Evolutionary conservation across 2,329 filamentous ascomycete genomes (phyloP).

Genomic region (Plenodomus tracheiphilus): DNA sequence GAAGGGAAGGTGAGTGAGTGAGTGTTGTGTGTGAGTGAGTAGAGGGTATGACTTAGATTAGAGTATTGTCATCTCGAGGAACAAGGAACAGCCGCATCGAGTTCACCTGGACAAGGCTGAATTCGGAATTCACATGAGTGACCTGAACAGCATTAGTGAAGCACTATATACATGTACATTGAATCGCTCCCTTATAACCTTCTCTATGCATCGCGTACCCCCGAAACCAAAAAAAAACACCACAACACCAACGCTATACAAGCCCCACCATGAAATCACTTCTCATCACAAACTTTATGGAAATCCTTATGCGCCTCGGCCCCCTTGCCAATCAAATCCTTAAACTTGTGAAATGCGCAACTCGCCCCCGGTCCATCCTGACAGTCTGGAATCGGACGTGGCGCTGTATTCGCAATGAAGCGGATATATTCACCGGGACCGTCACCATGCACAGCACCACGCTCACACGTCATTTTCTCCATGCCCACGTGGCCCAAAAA

Average conservation of each 20-base stretch:
- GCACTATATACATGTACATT: too few relatives aligned
- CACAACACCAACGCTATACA: not conserved
- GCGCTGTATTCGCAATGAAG: slow-evolving; percentile 56
- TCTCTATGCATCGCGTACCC: too few relatives aligned
- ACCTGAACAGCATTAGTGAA: too few relatives aligned
- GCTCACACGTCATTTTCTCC: slow-evolving; percentile 63
- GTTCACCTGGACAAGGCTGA: too few relatives aligned
- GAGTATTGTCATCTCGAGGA: too few relatives aligned
- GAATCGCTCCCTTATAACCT: too few relatives aligned
- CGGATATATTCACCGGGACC: slow-evolving; percentile 53
- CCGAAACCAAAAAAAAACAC: not conserved
- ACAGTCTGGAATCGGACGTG: slow-evolving; percentile 53
- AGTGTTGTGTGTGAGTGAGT: too few relatives aligned
- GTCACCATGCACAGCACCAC: slow-evolving; percentile 52
- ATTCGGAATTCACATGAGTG: too few relatives aligned
- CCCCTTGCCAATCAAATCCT: slow-evolving; percentile 46
- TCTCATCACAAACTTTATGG: slow-evolving; percentile 34
- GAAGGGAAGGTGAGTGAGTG: slow-evolving; percentile 58
- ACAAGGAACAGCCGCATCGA: too few relatives aligned
- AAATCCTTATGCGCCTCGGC: slow-evolving; percentile 39
- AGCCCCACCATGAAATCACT: slow-evolving; percentile 1
- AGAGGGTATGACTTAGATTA: too few relatives aligned
- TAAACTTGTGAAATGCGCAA: slow-evolving; percentile 51
- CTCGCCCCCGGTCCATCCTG: slow-evolving; percentile 55
- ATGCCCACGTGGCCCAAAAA: slow-evolving; percentile 69